These are phyloP conservation scores for Tylopilus balloui DNA, from an alignment of 768 basidiomycete genomes.

Conservation along the genomic window DNA sequence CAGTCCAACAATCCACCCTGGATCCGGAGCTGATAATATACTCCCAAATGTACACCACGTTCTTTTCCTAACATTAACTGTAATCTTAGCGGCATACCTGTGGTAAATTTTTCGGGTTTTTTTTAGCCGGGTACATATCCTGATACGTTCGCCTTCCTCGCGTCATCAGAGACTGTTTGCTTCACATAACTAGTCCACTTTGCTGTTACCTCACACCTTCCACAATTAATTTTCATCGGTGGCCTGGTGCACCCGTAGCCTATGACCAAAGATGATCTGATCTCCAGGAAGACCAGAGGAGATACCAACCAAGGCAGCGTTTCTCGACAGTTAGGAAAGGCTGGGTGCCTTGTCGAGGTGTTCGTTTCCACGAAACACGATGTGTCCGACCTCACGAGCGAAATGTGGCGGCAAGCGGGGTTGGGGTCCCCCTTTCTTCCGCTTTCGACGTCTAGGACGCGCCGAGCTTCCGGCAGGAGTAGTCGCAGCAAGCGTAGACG, in stretches of 20 bases:
- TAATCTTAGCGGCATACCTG: conserved; percentile 15
- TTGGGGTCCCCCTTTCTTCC: conserved; percentile 20
- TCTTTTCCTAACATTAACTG: conserved; percentile 18
- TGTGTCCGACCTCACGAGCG: conserved; percentile 59
- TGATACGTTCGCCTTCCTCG: not conserved
- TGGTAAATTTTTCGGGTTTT: conserved; percentile 14
- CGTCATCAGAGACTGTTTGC: not conserved
- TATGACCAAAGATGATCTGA: not conserved
- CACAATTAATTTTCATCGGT: not conserved
- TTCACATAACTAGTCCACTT: not conserved
- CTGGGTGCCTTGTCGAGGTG: conserved; percentile 23
- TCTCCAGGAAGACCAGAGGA: not conserved
- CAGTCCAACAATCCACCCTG: conserved; percentile 32
- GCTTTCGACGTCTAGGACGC: not conserved
- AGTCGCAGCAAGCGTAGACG: not conserved
- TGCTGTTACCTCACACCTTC: not conserved
- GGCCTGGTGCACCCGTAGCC: not conserved
- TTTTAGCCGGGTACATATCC: conserved; percentile 1
- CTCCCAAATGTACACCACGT: conserved; percentile 11
- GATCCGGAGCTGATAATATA: conserved; percentile 14
- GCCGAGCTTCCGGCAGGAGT: not conserved
- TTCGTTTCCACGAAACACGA: conserved; percentile 63
- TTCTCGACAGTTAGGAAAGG: not conserved
- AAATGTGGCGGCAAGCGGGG: conserved; percentile 57
- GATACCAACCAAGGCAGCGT: not conserved